Evolutionary conservation across 257 asterid species (phyloP), one percentile per base, ranked within the genome.

Genomic region (Cordia subcordata): DNA sequence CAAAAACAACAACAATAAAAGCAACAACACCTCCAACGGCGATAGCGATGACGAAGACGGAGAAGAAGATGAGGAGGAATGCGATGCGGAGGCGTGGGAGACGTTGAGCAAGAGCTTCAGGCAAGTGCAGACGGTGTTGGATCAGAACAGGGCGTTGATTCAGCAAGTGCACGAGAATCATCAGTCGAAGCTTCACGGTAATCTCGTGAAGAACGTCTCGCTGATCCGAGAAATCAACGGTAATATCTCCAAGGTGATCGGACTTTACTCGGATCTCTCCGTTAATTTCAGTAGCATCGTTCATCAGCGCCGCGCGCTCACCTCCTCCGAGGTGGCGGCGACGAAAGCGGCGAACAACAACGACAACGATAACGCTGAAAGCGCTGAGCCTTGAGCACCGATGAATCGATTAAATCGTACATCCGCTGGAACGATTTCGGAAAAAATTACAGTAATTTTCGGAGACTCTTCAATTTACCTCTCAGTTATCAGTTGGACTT

Each of bases 141-240:
- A 83, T 68, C 85, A 52, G 68, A 88, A 88, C 57, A 79, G 92
- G 40, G 61, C 56, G 37, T 58, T 88, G 16, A 85, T 88, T 67
- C 85, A 80, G 27, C 93, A 78, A 62, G 96, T 77, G 22, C 81
- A 88, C 61, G 79, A 85, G 49, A 83, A 88, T 72, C 95, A 85
- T 46, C 74, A 64, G 11, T 80, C 95, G 5, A 85, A 73, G 64
- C 33, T 76, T 49, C 88, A 83, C 19, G 68, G 70, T 1, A 81
- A 81, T 66, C 10, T 88, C 72, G 88, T 66, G 55, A 75, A 71
- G 57, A 88, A 81, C 11, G 90, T 85, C 13, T 67, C 70, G 27
- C 67, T 88, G 62, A 85, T 88, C 37, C 77, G 79, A 4, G 88
- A 81, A 72, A 85, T 85, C 40, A 80, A 85, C 45, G 71, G 67